phyloP scores from a whole-genome alignment of 495 filamentous ascomycete genomes.

The Penicillium psychrofluorescens region DNA sequence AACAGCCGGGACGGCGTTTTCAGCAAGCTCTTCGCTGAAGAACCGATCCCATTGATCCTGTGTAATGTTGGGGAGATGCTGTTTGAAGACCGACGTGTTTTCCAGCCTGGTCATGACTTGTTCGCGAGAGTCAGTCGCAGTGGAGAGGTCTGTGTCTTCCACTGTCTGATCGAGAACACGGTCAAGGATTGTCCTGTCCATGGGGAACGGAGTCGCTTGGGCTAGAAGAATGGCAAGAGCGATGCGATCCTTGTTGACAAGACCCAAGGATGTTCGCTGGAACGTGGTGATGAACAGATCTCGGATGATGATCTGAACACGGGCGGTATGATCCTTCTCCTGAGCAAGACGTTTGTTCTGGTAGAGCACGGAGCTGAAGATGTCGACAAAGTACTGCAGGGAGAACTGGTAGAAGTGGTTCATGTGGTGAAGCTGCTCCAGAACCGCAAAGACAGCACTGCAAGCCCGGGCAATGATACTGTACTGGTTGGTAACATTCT shows the following conservation, averaged over 20 bases:
- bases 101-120: conserved; percentile 62
- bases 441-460: conserved; percentile 91
- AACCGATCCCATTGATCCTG: conserved; percentile 69
- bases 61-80: conserved; percentile 55
- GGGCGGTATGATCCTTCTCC: conserved; percentile 65
- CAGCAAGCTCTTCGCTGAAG: conserved; percentile 77
- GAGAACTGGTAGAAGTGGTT: conserved; percentile 99
- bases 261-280: conserved; percentile 82
- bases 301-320: conserved; percentile 79
- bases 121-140: conserved; percentile 51
- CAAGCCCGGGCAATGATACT: conserved; percentile 86
- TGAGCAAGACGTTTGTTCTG: conserved; percentile 65
- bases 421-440: conserved; percentile 95
- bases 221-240: conserved; percentile 95
- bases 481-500: conserved; percentile 89
- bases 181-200: conserved; percentile 86
- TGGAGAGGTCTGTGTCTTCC: conserved; percentile 72
- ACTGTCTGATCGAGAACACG: conserved; percentile 72
- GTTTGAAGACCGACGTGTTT: conserved; percentile 67
- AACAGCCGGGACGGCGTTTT: conserved; percentile 72
- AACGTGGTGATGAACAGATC: conserved; percentile 88
- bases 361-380: conserved; percentile 89
- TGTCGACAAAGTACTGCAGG: conserved; percentile 93
- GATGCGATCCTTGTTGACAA: conserved; percentile 89
- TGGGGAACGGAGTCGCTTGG: conserved; percentile 86